These are phyloP conservation scores for Irpex sp. DNA, from an alignment of 1,284 basidiomycete genomes.

Conservation along the genomic window DNA sequence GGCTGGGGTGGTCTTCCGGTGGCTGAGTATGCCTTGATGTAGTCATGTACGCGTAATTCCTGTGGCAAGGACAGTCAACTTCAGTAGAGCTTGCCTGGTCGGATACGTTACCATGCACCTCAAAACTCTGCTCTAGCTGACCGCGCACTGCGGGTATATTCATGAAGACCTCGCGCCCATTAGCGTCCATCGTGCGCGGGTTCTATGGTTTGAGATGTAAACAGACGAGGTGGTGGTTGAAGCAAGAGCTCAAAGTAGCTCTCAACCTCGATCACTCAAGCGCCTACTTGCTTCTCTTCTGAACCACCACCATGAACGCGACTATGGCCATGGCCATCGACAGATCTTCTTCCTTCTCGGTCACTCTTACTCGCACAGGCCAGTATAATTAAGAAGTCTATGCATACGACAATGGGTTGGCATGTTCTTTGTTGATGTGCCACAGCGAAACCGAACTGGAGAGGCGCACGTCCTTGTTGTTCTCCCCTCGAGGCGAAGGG, in stretches of 20 bases:
- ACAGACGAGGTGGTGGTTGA: background rate
- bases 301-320: too few relatives aligned
- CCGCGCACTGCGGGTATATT: conserved; percentile 18
- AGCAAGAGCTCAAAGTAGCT: background rate
- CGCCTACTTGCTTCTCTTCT: too few relatives aligned
- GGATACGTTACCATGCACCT: conserved; percentile 20
- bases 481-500: background rate
- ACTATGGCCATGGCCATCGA: too few relatives aligned
- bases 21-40: conserved; percentile 38
- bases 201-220: background rate
- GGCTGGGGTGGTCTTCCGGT: conserved; percentile 43
- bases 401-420: background rate
- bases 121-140: conserved; percentile 25
- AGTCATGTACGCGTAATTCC: conserved; percentile 47
- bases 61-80: conserved; percentile 18
- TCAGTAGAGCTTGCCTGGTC: conserved; percentile 5
- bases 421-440: background rate
- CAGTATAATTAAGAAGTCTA: too few relatives aligned
- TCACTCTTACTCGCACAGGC: too few relatives aligned
- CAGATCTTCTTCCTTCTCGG: too few relatives aligned
- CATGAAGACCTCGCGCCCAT: conserved; percentile 19
- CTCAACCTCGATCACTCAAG: background rate
- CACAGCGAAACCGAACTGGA: background rate
- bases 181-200: background rate
- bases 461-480: background rate